Evolutionary conservation across 768 basidiomycete genomes (phyloP).

Genomic region (Termitomyces titanicus): DNA sequence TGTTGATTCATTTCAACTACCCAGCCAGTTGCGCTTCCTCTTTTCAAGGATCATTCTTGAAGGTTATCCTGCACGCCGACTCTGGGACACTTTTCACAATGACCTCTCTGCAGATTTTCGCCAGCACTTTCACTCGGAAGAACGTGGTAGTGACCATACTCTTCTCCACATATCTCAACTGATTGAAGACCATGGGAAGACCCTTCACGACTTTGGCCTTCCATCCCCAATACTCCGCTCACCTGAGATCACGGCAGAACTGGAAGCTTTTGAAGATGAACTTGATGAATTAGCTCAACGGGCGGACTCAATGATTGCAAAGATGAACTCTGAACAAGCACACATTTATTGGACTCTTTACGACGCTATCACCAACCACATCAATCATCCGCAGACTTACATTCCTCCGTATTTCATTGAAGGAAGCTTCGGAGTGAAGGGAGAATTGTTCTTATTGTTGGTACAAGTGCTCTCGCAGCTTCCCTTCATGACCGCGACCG

Average conservation of each 20-base stretch:
- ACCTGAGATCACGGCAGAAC: not conserved
- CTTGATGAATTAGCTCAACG: not conserved
- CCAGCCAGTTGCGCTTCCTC: not conserved
- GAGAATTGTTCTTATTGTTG: conserved; percentile 3
- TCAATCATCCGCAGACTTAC: no score
- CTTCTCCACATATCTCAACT: not conserved
- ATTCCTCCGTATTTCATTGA: no score
- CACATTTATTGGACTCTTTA: not conserved
- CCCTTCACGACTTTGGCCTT: not conserved
- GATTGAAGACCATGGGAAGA: not conserved
- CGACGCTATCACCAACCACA: not conserved
- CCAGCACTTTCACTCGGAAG: not conserved
- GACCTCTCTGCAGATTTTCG: not conserved
- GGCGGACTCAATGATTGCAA: not conserved
- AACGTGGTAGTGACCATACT: not conserved
- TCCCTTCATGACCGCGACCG: conserved; percentile 3
- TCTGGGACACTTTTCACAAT: not conserved
- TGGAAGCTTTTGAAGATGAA: not conserved
- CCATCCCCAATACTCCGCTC: not conserved
- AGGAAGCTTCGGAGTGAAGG: not conserved
- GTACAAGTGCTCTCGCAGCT: conserved; percentile 8
- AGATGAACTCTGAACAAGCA: not conserved
- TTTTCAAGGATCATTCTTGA: not conserved
- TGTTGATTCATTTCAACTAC: not conserved
- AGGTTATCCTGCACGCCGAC: not conserved